Base-by-base conservation (phyloP, 2,329 filamentous ascomycete genomes). In the Kalaharituber pfeilii region DNA sequence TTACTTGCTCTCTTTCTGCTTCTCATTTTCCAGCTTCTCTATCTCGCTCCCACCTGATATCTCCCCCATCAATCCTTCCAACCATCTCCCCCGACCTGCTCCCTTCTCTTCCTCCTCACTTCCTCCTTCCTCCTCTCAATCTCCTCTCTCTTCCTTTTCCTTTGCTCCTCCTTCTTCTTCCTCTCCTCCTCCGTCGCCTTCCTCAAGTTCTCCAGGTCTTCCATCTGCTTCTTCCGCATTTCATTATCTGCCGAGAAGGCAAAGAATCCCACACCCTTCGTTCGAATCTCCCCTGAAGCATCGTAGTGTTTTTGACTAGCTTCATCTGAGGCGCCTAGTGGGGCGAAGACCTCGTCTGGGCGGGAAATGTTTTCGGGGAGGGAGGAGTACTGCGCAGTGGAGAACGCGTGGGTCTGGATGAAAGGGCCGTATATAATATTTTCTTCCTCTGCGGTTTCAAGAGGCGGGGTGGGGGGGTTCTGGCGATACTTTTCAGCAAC, bases 191-290 rank as follows among this genome's bases (percentile, higher is more conserved):
- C 82, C 51, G 85, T 91, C 65, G 79, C 76, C 58, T 72, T 69
- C 56, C 84, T 73, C 66, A 86, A 80, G 62, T 74, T 72, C 59
- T 79, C 75, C 53, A 95, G 70, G 45, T 74, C 75, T 60, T 77
- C 74, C 85, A 96, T 94, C 73, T 96, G 85, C 63, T 69, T 68
- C 65, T 81, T 73, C 49, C 77, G 69, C 59, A 73, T 72, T 60
- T 76, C 79, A 65, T 82, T 80, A 67, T 94, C 83, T 60, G 76
- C 77, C 56, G 82, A 86, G 66, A 98, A 96, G 54, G 83, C 80
- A 71, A 87, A 95, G 69, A 96, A 98, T 0, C 85, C 91, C 0
- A 84, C 85, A 3, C 91, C 91, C 63, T 91, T 89, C 45, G 79
- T 86, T 57, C 91, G 75, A 50, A 94, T 80, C 73, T 98, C 91